Evolutionary conservation across 768 basidiomycete genomes (phyloP), one percentile per base, ranked within the genome.

Genomic region (Leccinum barrowsii): DNA sequence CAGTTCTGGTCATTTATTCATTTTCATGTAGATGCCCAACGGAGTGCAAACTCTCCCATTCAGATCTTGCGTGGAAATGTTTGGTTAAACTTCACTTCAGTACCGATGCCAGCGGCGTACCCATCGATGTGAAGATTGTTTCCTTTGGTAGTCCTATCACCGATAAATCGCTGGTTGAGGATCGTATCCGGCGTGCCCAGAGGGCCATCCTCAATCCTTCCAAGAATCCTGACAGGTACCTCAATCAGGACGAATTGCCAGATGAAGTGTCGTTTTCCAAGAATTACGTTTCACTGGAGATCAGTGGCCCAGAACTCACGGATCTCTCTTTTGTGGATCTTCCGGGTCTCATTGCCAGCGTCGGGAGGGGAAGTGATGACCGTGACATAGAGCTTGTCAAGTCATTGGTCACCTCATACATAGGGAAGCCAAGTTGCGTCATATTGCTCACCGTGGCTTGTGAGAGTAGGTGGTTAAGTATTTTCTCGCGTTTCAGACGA

Each of bases 311-410:
- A 0, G 80, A 82, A 30, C 78, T 88, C 11, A 82, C 82, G 0
- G 85, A 87, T 60, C 75, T 88, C 11, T 85, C 83, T 0, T 87
- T 88, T 59, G 81, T 81, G 34, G 85, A 87, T 67, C 70, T 87
- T 1, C 86, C 86, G 3, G 84, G 85, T 40, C 72, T 88, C 22
- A 87, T 87, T 54, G 84, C 81, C 0, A 84, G 79, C 24, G 80
- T 83, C 3, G 76, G 81, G 3, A 67, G 60, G 55, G 74, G 72
- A 55, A 81, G 85, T 1, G 79, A 82, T 50, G 72, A 72, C 4
- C 70, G 74, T 13, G 87, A 91, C 57, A 85, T 89, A 35, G 76
- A 77, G 2, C 79, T 89, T 2, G 84, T 91, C 26, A 77, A 83
- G 58, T 74, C 74, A 2, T 72, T 91, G 0, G 85, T 86, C 0